These are phyloP conservation scores for Acorus calamus DNA, from an alignment of 106 monocot genomes.

Conservation along the genomic window DNA sequence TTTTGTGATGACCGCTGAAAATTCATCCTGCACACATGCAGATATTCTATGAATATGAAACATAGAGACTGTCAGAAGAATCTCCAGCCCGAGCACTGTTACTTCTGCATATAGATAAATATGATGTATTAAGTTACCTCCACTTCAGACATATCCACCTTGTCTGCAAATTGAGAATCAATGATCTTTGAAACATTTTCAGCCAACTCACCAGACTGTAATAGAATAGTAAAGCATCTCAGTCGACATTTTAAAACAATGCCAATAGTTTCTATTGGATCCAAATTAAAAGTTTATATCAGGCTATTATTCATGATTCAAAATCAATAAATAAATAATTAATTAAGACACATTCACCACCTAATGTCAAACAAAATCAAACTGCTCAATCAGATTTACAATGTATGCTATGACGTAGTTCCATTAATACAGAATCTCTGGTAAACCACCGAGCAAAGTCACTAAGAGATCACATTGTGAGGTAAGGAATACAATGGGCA, in stretches of 20 bases:
- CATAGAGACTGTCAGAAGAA: background rate
- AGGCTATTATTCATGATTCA: too few relatives aligned
- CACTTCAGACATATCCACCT: conserved; percentile 94
- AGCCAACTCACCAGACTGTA: conserved; percentile 91
- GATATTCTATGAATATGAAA: background rate
- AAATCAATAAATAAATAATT: too few relatives aligned
- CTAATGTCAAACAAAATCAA: too few relatives aligned
- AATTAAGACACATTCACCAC: too few relatives aligned
- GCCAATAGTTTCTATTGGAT: background rate
- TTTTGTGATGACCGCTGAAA: conserved; percentile 89
- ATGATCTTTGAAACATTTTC: conserved; percentile 97
- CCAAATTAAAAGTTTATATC: too few relatives aligned
- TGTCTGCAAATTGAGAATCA: conserved; percentile 71
- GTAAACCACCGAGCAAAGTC: too few relatives aligned
- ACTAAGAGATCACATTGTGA: too few relatives aligned
- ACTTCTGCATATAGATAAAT: background rate
- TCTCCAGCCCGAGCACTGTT: too few relatives aligned
- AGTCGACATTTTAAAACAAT: background rate
- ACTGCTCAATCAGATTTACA: too few relatives aligned
- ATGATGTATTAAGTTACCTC: conserved; percentile 42
- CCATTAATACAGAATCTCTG: too few relatives aligned
- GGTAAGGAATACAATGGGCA: too few relatives aligned
- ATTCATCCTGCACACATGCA: conserved; percentile 71
- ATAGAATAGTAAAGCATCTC: background rate
- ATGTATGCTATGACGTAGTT: too few relatives aligned